Base-by-base conservation (phyloP, 1,284 basidiomycete species). In the Papiliotrema nemorosa region DNA sequence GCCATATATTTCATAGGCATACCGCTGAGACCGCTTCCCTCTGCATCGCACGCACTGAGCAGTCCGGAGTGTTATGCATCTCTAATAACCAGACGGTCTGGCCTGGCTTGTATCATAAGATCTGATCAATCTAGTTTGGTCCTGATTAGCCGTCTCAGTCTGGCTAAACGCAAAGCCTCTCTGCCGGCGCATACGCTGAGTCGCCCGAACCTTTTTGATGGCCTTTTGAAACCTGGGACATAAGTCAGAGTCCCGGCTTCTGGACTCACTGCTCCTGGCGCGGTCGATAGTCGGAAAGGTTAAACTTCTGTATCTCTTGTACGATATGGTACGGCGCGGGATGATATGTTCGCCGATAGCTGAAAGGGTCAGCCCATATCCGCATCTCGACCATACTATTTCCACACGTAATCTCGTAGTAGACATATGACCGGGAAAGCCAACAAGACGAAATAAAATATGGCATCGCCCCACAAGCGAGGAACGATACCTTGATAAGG, bases 101-200 rank as follows among this genome's bases (percentile, higher is more conserved):
- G 71, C 66, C 21, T 72, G 57, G 50, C 72, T 88, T 34, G 90
- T 94, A 73, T 93, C 90, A 70, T 94, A 93, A 27, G 90, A 88
- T 55, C 90, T 78, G 63, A 93, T 93, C 57, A 93, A 76, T 58
- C 84, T 80, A 49, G 87, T 83, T 74, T 93, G 90, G 73, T 92
- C 90, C 71, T 91, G 88, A 33, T 83, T 82, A 25, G 79, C 80
- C 58, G 85, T 86, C 74, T 94, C 90, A 13, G 90, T 93, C 74
- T 97, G 92, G 67, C 87, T 90, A 79, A 97, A 97, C 1, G 93
- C 92, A 69, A 97, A 97, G 1, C 92, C 92, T 52, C 93, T 83
- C 64, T 90, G 94, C 53, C 88, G 81, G 20, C 92, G 84, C 87
- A 97, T 90, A 37, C 92, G 84, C 69, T 97, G 93, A 1, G 91